A percentile compares a stretch with the other conserved stretches of the same genome.
Evolutionary conservation across 176 grass and related monocot genomes (phyloP).

Genomic region (Eleusine coracana): DNA sequence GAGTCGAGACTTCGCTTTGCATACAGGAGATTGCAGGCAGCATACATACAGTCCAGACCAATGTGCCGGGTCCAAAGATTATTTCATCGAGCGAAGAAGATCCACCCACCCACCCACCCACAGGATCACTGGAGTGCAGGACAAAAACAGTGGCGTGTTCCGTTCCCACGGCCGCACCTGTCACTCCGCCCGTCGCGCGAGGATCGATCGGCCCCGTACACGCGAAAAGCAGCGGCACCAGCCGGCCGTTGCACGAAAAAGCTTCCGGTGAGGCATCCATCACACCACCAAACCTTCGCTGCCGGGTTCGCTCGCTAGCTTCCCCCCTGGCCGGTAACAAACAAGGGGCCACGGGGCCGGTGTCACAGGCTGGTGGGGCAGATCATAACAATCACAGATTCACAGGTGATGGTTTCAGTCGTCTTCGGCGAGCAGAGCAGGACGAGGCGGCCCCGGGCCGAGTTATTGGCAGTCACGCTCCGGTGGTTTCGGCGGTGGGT

Average conservation of each 20-base stretch:
- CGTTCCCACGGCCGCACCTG: background rate
- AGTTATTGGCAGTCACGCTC: background rate
- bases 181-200: background rate
- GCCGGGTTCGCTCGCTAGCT: background rate
- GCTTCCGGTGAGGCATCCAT: background rate
- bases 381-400: background rate
- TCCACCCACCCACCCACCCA: no score
- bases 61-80: no score
- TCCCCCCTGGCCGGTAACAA: background rate
- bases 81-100: no score
- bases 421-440: background rate
- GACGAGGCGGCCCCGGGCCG: background rate
- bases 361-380: no score
- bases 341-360: background rate
- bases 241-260: conserved; percentile 24
- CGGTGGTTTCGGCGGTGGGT: background rate
- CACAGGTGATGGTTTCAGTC: background rate
- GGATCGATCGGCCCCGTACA: background rate
- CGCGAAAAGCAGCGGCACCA: conserved; percentile 5
- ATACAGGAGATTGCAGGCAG: no score
- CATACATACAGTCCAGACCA: no score
- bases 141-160: background rate
- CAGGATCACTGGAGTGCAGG: background rate
- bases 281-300: background rate
- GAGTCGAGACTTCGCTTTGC: no score